phyloP scores from a whole-genome alignment of 371 early-diverging fungal species.

The Mortierella sp. region DNA sequence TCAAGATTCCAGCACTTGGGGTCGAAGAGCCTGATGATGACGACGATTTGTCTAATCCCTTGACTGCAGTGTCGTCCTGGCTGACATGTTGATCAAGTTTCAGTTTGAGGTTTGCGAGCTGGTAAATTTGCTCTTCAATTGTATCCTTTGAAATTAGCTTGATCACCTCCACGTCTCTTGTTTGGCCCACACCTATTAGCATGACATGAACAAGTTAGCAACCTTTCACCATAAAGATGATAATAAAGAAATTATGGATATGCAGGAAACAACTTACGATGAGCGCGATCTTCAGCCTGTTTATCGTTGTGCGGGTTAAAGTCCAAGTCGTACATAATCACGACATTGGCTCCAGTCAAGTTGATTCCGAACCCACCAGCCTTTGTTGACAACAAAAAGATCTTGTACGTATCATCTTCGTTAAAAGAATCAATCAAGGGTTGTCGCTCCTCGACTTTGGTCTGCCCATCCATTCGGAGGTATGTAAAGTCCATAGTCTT shows the following conservation, averaged over 20 bases:
- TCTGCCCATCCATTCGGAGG: constrained; percentile 75
- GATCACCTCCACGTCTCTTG: constrained; percentile 83
- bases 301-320: constrained; percentile 97
- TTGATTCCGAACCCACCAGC: constrained; percentile 96
- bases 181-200: constrained; percentile 86
- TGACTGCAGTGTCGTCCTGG: constrained; percentile 20
- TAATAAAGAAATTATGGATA: not conserved
- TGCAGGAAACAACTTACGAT: constrained; percentile 65
- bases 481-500: constrained; percentile 63
- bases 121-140: constrained; percentile 84
- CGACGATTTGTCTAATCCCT: not conserved
- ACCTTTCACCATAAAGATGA: not conserved
- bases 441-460: constrained; percentile 79
- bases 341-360: constrained; percentile 90
- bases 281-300: constrained; percentile 95
- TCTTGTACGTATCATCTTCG: constrained; percentile 61
- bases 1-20: constrained; percentile 55
- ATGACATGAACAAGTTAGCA: not conserved
- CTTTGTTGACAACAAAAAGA: constrained; percentile 93
- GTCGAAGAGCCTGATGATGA: constrained; percentile 41
- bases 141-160: constrained; percentile 79
- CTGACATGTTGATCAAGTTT: constrained; percentile 80
- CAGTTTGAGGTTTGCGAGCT: constrained; percentile 78
- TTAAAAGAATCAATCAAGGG: constrained; percentile 85
- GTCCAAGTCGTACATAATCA: constrained; percentile 93